These are phyloP conservation scores for Cordyceps pruinosa DNA, from an alignment of 2,329 filamentous ascomycete species.

Conservation along the genomic window DNA sequence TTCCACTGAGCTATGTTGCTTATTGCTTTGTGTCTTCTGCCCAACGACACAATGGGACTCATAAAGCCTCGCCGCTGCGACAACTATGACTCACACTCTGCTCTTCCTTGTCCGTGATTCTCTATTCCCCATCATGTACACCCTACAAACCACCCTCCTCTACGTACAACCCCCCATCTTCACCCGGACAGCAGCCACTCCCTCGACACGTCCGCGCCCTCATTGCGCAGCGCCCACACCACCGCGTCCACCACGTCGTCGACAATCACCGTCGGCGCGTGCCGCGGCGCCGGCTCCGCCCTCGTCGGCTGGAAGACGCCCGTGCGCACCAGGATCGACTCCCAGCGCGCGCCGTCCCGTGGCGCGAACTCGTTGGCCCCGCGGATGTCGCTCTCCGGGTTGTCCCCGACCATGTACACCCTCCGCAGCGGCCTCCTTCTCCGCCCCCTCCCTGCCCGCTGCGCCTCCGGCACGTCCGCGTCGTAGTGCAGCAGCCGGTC, in stretches of 20 bases:
- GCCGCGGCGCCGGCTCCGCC: slow-evolving; percentile 43
- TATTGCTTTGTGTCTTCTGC: neutral
- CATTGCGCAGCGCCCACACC: slow-evolving; percentile 61
- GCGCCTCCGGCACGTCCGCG: slow-evolving; percentile 21
- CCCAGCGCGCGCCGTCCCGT: slow-evolving; percentile 64
- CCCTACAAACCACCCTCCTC: neutral
- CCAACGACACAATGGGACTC: neutral
- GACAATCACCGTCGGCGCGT: slow-evolving; percentile 58
- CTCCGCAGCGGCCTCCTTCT: slow-evolving; percentile 58
- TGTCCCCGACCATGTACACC: slow-evolving; percentile 94
- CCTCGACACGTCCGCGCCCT: slow-evolving; percentile 34
- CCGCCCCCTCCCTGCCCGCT: slow-evolving; percentile 14
- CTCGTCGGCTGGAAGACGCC: slow-evolving; percentile 58
- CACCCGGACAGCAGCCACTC: slow-evolving; percentile 21
- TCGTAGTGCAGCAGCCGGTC: slow-evolving; percentile 58
- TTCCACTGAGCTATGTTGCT: slow-evolving; percentile 15
- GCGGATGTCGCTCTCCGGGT: slow-evolving; percentile 81
- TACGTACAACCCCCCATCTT: neutral
- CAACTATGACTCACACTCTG: neutral
- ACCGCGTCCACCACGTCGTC: slow-evolving; percentile 73
- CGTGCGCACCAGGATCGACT: slow-evolving; percentile 68
- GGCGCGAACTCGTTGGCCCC: slow-evolving; percentile 75
- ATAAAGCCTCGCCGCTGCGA: neutral
- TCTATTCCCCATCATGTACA: neutral
- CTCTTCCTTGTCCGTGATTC: neutral